A percentile compares a stretch with the other conserved stretches of the same genome.
phyloP scores from a whole-genome alignment of 2,329 filamentous ascomycete species.

The Colletotrichum cereale region DNA sequence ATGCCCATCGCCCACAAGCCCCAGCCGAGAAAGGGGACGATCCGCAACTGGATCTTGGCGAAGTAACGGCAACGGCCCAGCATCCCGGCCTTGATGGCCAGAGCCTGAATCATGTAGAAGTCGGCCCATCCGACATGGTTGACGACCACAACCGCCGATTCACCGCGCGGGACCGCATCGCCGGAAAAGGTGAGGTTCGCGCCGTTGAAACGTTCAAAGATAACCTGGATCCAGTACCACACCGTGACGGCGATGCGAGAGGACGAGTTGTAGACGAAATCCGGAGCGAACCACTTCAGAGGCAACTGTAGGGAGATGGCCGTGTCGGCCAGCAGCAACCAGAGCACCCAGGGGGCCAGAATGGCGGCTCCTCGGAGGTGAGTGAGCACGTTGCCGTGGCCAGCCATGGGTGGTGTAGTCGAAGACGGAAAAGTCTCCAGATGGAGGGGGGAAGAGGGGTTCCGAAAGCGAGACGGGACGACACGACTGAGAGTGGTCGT shows the following conservation, averaged over 20 bases:
- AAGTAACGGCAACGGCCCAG: constrained; percentile 73
- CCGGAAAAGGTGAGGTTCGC: constrained; percentile 67
- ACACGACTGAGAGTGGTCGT: not conserved
- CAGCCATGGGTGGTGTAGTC: constrained; percentile 29
- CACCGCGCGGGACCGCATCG: constrained; percentile 62
- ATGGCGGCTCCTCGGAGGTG: constrained; percentile 59
- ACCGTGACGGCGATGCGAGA: constrained; percentile 66
- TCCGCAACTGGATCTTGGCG: constrained; percentile 69
- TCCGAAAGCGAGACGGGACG: constrained; percentile 27
- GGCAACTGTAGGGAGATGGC: constrained; percentile 63
- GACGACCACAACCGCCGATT: constrained; percentile 70
- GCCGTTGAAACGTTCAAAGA: constrained; percentile 67
- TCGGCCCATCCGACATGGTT: constrained; percentile 74
- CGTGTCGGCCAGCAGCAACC: constrained; percentile 65
- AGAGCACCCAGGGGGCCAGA: constrained; percentile 64
- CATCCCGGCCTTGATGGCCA: constrained; percentile 68
- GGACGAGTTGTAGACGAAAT: constrained; percentile 65
- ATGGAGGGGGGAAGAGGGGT: not conserved
- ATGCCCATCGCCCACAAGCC: constrained; percentile 75
- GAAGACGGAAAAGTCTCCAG: not conserved
- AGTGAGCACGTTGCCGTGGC: constrained; percentile 45
- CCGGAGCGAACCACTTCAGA: constrained; percentile 60
- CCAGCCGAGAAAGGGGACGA: constrained; percentile 73
- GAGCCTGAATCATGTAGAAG: constrained; percentile 73
- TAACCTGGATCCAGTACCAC: constrained; percentile 69